Evolutionary conservation across 495 filamentous ascomycete species (phyloP), one percentile per base, ranked within the genome.

Genomic region (Clavariopsis aquatica): DNA sequence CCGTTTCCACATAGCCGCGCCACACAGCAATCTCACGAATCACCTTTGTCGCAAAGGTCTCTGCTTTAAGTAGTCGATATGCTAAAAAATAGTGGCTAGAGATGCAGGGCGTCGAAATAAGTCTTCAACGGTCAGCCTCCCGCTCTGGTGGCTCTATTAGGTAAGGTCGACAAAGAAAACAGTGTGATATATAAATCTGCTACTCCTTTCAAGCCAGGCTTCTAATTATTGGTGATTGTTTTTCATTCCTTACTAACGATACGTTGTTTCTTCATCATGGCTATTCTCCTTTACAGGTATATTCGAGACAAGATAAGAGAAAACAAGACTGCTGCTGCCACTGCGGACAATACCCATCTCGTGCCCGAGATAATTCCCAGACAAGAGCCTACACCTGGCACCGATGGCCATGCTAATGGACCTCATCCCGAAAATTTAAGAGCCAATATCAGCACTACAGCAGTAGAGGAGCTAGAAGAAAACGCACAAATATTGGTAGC

Each of bases 261-360:
- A 6, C 31, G 3, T 22, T 20, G 38, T 17, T 15, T 27, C 26
- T 47, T 19, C 60, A 52, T 26, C 1, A 69, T 69, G 66, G 66
- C 66, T 9, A 51, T 29, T 36, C 24, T 69, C 8, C 66, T 69
- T 12, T 65, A 31, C 51, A 65, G 52, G 43, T 65, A 69, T 23
- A 65, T 69, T 20, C 41, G 52, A 28, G 34, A 58, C 1, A 57
- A 57, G 23, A 24, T 46, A n/a, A 19, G 24, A n/a, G 54, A 65
- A 19, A 56, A 46, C 41, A 47, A 52, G 26, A 10, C 41, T n/a
- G 46, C 34, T 29, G 31, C 31, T 36, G 31, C 31, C 13, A 65
- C 56, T 15, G 34, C 66, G 17, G 66, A 58, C 7, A 22, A 60
- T 0, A 38, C 45, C 26, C 57, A 65, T 43, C 53, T 65, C 3